phyloP scores from a whole-genome alignment of 192 early-diverging fungal genomes.

The Mortierella claussenii region DNA sequence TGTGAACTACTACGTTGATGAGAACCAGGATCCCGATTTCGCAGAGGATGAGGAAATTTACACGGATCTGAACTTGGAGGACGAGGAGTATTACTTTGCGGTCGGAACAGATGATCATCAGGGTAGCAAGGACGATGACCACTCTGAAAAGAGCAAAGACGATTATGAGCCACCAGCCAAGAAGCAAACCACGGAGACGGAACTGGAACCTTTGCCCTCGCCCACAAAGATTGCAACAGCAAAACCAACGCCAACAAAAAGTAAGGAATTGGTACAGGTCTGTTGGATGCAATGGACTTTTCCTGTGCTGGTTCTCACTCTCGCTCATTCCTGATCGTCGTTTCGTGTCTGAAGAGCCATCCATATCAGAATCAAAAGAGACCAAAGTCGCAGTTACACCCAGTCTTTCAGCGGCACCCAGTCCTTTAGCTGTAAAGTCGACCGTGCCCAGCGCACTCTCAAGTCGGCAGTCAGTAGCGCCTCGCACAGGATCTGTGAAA shows the following conservation, averaged over 20 bases:
- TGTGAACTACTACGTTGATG: no score
- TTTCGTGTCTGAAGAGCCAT: conserved; percentile 20
- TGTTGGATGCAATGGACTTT: no score
- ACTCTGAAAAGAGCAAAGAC: conserved; percentile 22
- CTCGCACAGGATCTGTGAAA: conserved; percentile 15
- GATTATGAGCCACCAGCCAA: conserved; percentile 35
- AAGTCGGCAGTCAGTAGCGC: conserved; percentile 2
- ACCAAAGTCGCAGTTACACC: conserved; percentile 26
- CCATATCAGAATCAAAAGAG: conserved; percentile 47
- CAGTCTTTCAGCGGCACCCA: no score
- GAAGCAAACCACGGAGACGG: conserved; percentile 51
- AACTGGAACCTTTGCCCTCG: conserved; percentile 28
- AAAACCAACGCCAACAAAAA: conserved; percentile 31
- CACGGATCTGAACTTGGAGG: conserved; percentile 92
- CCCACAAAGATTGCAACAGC: neutral
- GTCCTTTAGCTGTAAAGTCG: conserved; percentile 1
- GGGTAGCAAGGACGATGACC: conserved; percentile 22
- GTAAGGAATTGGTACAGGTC: conserved; percentile 7
- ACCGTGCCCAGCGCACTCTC: neutral
- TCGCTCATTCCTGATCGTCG: neutral
- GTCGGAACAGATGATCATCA: conserved; percentile 76
- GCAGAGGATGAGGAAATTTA: no score
- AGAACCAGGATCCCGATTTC: no score
- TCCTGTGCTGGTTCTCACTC: neutral
- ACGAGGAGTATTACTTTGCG: conserved; percentile 86